A percentile compares a stretch with the other conserved stretches of the same genome.
Conservation (phyloP, 805 yeast species). For the Saccharomycopsis lassenensis region DNA sequence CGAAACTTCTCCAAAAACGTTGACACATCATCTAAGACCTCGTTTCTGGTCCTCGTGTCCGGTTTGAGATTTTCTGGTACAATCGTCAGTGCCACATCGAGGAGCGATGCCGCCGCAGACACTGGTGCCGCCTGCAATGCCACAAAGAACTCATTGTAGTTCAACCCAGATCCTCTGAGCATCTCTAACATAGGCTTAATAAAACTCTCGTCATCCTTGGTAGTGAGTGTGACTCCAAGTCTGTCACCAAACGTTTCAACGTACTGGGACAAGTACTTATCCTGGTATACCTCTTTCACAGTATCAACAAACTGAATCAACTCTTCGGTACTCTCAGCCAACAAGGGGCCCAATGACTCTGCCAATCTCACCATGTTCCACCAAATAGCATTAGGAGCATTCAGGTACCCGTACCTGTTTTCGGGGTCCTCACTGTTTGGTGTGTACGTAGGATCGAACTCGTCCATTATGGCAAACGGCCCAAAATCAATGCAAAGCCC, state of each 20-base stretch:
- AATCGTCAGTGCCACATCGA: slow-evolving; percentile 1
- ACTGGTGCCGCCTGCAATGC: slow-evolving; percentile 40
- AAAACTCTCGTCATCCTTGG: slow-evolving; percentile 32
- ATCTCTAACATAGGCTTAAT: slow-evolving; percentile 52
- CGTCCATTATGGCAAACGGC: slow-evolving; percentile 86
- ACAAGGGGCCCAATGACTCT: slow-evolving; percentile 68
- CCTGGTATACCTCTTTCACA: slow-evolving; percentile 57
- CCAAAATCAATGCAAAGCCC: slow-evolving; percentile 92
- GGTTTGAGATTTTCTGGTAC: slow-evolving; percentile 23
- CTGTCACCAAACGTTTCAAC: slow-evolving; percentile 47
- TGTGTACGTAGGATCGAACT: slow-evolving; percentile 68
- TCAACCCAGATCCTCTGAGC: slow-evolving; percentile 52
- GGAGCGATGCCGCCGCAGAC: slow-evolving; percentile 27
- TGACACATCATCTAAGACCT: slow-evolving; percentile 20
- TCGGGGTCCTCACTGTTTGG: slow-evolving; percentile 82
- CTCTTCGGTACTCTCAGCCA: slow-evolving; percentile 57
- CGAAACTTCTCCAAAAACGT: slow-evolving; percentile 27
- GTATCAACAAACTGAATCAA: slow-evolving; percentile 47
- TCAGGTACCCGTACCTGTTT: slow-evolving; percentile 65
- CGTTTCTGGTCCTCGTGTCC: slow-evolving; percentile 19
- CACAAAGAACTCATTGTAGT: slow-evolving; percentile 72
- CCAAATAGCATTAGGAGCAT: slow-evolving; percentile 81
- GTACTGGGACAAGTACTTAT: slow-evolving; percentile 48
- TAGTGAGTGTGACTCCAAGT: slow-evolving; percentile 42
- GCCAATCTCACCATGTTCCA: slow-evolving; percentile 85